phyloP scores from a whole-genome alignment of 1,284 basidiomycete species.

The Moniliophthora roreri region DNA sequence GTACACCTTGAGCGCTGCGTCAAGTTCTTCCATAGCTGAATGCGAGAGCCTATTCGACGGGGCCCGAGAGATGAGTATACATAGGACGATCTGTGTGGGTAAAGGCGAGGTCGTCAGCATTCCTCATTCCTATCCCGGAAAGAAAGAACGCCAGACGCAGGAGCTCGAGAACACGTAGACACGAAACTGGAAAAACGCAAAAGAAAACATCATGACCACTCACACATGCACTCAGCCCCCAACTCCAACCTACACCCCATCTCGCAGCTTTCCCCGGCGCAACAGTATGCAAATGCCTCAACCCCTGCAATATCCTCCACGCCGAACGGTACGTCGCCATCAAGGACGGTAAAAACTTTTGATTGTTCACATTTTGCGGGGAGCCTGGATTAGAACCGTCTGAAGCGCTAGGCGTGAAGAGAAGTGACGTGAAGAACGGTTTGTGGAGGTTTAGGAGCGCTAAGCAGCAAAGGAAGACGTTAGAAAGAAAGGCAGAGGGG shows the following conservation, averaged over 20 bases:
- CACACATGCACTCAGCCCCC: conserved; percentile 60
- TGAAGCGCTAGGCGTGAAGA: no score
- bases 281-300: conserved; percentile 39
- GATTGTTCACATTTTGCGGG: no score
- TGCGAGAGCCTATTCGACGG: conserved; percentile 55
- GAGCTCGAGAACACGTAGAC: neutral
- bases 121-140: no score
- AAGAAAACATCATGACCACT: conserved; percentile 23
- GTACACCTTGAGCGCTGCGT: conserved; percentile 48
- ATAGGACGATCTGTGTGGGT: conserved; percentile 68
- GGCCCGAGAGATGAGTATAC: conserved; percentile 57
- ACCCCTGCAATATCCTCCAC: conserved; percentile 56
- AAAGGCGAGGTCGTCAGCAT: no score
- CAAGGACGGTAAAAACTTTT: conserved; percentile 58
- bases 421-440: conserved; percentile 63
- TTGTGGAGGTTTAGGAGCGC: conserved; percentile 68
- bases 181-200: no score
- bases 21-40: conserved; percentile 58
- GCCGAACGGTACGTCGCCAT: conserved; percentile 70
- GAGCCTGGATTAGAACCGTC: no score
- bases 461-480: conserved; percentile 23
- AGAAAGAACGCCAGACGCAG: conserved; percentile 3
- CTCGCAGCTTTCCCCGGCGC: conserved; percentile 43
- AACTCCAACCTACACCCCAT: conserved; percentile 58
- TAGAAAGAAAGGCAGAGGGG: conserved; percentile 4